These are phyloP conservation scores for Yarrowia porcina DNA, from an alignment of 805 yeast genomes.

Conservation along the genomic window DNA sequence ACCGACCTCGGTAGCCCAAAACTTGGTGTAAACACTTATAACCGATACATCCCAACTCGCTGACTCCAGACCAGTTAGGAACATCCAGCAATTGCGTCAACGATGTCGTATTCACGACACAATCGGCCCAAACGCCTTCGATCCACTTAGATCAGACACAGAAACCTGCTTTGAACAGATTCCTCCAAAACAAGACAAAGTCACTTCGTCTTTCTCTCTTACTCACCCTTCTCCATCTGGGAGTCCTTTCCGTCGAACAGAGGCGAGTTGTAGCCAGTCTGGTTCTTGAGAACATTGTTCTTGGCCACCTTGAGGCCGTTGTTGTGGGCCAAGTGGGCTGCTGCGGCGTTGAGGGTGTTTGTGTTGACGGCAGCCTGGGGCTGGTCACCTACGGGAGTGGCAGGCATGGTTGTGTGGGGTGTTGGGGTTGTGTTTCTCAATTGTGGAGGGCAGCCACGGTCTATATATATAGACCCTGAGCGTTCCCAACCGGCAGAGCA, in stretches of 20 bases:
- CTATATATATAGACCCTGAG: background rate
- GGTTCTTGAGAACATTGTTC: conserved; percentile 22
- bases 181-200: too few relatives aligned
- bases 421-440: background rate
- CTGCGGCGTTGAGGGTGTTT: conserved; percentile 24
- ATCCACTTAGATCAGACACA: background rate
- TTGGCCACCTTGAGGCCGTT: conserved; percentile 17
- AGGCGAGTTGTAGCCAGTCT: conserved; percentile 64
- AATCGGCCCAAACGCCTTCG: background rate
- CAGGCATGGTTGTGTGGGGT: conserved; percentile 14
- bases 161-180: background rate
- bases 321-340: conserved; percentile 25
- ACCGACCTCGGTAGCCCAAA: background rate
- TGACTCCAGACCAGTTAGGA: too few relatives aligned
- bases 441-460: background rate
- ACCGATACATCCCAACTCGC: too few relatives aligned
- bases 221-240: conserved; percentile 57
- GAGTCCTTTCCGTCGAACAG: conserved; percentile 76
- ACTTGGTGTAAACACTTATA: background rate
- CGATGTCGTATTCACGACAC: background rate
- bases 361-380: conserved; percentile 18
- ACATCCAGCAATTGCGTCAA: background rate
- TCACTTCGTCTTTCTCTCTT: too few relatives aligned
- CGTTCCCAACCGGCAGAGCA: background rate
- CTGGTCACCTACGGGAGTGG: conserved; percentile 26